phyloP scores from a whole-genome alignment of 257 asterid species.

The Penstemon barbatus region DNA sequence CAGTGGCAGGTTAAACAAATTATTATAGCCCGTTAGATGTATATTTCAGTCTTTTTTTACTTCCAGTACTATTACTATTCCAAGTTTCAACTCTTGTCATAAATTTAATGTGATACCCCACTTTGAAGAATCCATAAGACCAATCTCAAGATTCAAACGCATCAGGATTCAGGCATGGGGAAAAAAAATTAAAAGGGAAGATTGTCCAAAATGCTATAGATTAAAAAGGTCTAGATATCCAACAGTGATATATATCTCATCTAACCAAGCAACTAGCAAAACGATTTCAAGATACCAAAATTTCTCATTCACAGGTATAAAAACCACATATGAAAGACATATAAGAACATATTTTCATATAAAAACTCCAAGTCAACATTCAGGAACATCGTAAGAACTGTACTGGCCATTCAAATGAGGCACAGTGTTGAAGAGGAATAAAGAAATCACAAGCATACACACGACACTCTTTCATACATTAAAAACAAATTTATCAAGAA shows the following conservation, averaged over 20 bases:
- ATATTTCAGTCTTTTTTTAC: not conserved
- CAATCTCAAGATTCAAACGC: not conserved
- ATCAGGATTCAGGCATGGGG: not conserved
- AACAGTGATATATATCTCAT: not conserved
- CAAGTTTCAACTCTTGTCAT: not conserved
- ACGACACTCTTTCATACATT: not conserved
- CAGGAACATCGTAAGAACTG: not conserved
- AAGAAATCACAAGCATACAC: conserved; percentile 26
- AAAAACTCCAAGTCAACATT: no score
- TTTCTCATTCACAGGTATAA: not conserved
- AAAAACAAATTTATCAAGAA: conserved; percentile 8
- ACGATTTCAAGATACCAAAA: not conserved
- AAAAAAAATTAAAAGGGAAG: not conserved
- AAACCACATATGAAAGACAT: not conserved
- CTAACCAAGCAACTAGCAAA: conserved; percentile 13
- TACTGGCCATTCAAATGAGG: conserved; percentile 8
- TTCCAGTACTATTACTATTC: not conserved
- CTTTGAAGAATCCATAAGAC: no score
- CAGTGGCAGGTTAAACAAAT: not conserved
- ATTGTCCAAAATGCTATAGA: not conserved
- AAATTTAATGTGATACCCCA: not conserved
- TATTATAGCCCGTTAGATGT: not conserved
- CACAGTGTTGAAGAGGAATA: conserved; percentile 14
- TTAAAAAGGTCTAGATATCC: conserved; percentile 4
- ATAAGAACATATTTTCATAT: no score